Evolutionary conservation across 345 rosid genomes (phyloP).

Genomic region (Microcos paniculata): DNA sequence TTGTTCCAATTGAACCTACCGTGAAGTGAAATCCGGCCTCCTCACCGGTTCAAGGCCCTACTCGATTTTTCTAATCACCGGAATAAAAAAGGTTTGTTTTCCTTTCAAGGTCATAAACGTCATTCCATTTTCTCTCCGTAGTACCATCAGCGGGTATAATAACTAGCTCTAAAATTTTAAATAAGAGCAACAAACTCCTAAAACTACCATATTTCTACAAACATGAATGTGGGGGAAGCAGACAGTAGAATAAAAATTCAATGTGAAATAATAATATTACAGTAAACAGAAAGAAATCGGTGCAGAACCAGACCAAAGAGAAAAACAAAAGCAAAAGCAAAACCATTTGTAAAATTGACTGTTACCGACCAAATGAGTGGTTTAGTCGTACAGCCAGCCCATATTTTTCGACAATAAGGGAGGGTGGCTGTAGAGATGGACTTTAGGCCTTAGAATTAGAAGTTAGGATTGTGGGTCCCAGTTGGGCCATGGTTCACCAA

Average conservation of each 20-base stretch:
- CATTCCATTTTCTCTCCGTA: background rate
- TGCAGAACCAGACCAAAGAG: background rate
- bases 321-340: constrained; percentile 7
- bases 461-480: constrained; percentile 1
- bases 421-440: constrained; percentile 1
- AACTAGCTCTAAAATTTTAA: background rate
- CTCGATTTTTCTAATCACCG: no score
- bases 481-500: constrained; percentile 21
- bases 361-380: constrained; percentile 16
- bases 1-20: no score
- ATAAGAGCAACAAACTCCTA: background rate
- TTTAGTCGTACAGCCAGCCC: constrained; percentile 1
- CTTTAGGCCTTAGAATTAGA: background rate
- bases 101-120: background rate
- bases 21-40: no score
- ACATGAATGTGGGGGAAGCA: background rate
- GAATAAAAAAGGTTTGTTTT: background rate
- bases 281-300: background rate
- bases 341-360: constrained; percentile 7
- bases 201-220: background rate
- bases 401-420: constrained; percentile 6
- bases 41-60: no score
- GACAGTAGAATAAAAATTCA: background rate
- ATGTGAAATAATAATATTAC: constrained; percentile 1
- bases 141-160: no score